Base-by-base conservation (phyloP, 345 rosid species). In the Nasturtium officinale region DNA sequence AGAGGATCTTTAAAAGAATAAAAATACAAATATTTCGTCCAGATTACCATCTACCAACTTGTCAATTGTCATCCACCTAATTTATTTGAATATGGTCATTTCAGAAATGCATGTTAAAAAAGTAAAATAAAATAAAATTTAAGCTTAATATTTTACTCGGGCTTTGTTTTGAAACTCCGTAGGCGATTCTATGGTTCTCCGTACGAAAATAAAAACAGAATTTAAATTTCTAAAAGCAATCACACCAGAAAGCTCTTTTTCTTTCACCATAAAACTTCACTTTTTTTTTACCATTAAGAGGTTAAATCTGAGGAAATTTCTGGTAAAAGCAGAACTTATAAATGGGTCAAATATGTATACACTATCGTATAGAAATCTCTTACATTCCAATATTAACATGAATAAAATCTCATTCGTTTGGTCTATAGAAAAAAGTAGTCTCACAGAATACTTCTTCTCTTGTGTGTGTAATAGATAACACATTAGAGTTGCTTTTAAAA, bases 131-230 rank as follows among this genome's bases (percentile, higher is more conserved):
- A 35, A 9, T 9, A 2, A n/a, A n/a, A n/a, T n/a, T n/a, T n/a
- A n/a, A n/a, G n/a, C n/a, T n/a, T 35, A 9, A 40, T 47, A 65
- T 12, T 30, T 30, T 10, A 32, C 38, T 37, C 0, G 61, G 50
- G 15, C 18, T 54, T 28, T 54, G 35, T 28, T 54, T 54, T 15
- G 10, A 53, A 23, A n/a, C 46, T 43, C 26, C 54, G 72, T 37
- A 12, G 5, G 40, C 13, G 13, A 37, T 4, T 11, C 5, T 11
- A 11, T 67, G 28, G 62, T 54, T 32, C 40, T 26, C 5, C 3
- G 72, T 53, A 67, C 61, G 61, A 38, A 54, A 38, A 37, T 35
- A 5, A 10, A 26, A 3, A 26, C 61, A 38, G 26, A 37, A 38
- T 33, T 35, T 33, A 26, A 40, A 7, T 54, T 53, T 20, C 28